Percentiles rank a stretch among this genome's conserved stretches.
Evolutionary conservation across 768 basidiomycete species (phyloP).

Genomic region (Saitozyma podzolica): DNA sequence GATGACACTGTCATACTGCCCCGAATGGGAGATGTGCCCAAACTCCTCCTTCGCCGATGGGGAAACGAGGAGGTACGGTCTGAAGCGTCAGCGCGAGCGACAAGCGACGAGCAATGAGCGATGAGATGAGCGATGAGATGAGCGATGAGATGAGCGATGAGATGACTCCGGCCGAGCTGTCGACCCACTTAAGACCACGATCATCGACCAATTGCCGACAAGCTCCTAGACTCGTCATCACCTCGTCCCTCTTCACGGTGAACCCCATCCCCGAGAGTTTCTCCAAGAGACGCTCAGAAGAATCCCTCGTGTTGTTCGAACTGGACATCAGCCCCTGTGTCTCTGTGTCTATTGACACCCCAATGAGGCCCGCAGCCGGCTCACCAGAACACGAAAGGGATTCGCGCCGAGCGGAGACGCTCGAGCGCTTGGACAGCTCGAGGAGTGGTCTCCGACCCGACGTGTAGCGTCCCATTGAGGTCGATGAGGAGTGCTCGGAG

Average conservation of each 20-base stretch:
- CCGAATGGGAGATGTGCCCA: slow-evolving; percentile 3
- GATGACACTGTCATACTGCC: slow-evolving; percentile 63
- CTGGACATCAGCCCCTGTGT: slow-evolving; percentile 54
- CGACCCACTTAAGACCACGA: slow-evolving; percentile 53
- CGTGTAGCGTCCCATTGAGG: slow-evolving; percentile 67
- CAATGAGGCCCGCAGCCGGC: slow-evolving; percentile 3
- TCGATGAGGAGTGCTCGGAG: slow-evolving; percentile 65
- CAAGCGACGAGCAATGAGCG: neutral
- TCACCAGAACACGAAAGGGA: slow-evolving; percentile 56
- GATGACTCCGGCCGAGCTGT: neutral
- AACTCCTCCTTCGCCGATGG: slow-evolving; percentile 49
- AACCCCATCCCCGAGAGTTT: slow-evolving; percentile 60
- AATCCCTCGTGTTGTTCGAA: slow-evolving; percentile 71
- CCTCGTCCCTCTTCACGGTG: slow-evolving; percentile 55
- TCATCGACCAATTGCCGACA: slow-evolving; percentile 58
- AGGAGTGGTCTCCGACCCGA: slow-evolving; percentile 59
- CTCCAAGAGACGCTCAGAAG: slow-evolving; percentile 56
- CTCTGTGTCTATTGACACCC: neutral
- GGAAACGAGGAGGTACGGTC: slow-evolving; percentile 64
- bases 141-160: neutral
- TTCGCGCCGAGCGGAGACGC: slow-evolving; percentile 42
- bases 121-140: neutral
- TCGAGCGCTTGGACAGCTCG: slow-evolving; percentile 58
- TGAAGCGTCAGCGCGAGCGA: slow-evolving; percentile 23
- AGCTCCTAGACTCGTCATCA: slow-evolving; percentile 68